These are phyloP conservation scores for Cryptococcus hybrid DNA, from an alignment of 1,284 basidiomycete genomes.

Conservation along the genomic window DNA sequence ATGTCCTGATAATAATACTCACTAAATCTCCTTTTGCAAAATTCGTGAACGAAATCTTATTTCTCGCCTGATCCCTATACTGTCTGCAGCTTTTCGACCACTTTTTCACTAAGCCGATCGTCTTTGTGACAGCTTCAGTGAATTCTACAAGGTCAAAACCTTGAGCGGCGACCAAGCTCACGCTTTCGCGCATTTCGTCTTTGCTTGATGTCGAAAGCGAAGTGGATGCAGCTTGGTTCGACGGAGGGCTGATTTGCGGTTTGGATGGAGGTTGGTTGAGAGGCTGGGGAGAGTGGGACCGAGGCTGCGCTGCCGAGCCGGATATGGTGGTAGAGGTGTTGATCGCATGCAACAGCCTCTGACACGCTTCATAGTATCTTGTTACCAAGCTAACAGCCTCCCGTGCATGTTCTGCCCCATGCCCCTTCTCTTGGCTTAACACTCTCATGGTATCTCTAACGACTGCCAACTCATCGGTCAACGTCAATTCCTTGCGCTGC, in stretches of 20 bases:
- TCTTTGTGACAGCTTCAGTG: conserved; percentile 72
- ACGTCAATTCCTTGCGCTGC: conserved; percentile 39
- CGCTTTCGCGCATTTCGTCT: conserved; percentile 32
- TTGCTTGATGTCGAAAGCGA: conserved; percentile 2
- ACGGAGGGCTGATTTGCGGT: too few relatives aligned
- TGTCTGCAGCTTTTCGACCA: conserved; percentile 96
- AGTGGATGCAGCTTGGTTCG: background rate
- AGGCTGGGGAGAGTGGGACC: conserved; percentile 11
- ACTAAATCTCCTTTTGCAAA: conserved; percentile 84
- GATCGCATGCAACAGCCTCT: conserved; percentile 38
- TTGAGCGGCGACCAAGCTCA: conserved; percentile 45
- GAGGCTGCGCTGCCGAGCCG: conserved; percentile 24
- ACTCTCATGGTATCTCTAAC: conserved; percentile 35
- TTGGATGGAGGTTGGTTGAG: background rate
- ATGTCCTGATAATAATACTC: conserved; percentile 37
- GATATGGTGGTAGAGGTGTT: conserved; percentile 46
- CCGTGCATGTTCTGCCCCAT: conserved; percentile 32
- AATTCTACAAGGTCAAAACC: conserved; percentile 81
- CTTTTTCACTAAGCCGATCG: conserved; percentile 81
- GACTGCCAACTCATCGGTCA: conserved; percentile 45
- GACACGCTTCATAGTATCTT: conserved; percentile 44
- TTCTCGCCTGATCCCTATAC: conserved; percentile 85
- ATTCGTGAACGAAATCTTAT: conserved; percentile 91
- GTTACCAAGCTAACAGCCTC: conserved; percentile 43
- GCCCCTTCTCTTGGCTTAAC: conserved; percentile 29